phyloP scores from a whole-genome alignment of 495 filamentous ascomycete species.

The Penicillium dipodomyicola region DNA sequence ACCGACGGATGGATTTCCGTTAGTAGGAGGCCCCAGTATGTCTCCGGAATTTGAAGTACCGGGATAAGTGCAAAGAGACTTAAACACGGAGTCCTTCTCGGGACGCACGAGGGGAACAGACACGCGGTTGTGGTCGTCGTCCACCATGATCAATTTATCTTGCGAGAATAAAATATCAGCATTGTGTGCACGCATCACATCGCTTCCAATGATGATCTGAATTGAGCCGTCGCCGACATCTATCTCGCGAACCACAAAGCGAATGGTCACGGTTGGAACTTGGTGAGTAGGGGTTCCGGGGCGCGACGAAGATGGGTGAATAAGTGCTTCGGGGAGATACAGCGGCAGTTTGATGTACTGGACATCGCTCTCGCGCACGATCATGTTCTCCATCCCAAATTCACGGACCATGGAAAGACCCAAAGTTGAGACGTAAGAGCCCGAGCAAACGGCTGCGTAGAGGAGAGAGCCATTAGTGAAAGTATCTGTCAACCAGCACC shows the following conservation, averaged over 20 bases:
- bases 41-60: slow-evolving; percentile 34
- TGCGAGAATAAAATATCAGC: slow-evolving; percentile 92
- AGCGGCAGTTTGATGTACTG: slow-evolving; percentile 72
- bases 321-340: slow-evolving; percentile 85
- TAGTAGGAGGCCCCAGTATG: slow-evolving; percentile 9
- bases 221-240: slow-evolving; percentile 55
- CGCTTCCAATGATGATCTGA: slow-evolving; percentile 82
- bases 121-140: slow-evolving; percentile 84
- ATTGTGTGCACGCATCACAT: slow-evolving; percentile 79
- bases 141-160: slow-evolving; percentile 80
- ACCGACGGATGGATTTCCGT: slow-evolving; percentile 25
- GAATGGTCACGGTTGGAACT: slow-evolving; percentile 72
- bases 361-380: slow-evolving; percentile 62
- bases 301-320: slow-evolving; percentile 70
- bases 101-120: slow-evolving; percentile 89
- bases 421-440: slow-evolving; percentile 80
- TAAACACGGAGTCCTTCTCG: slow-evolving; percentile 82
- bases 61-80: slow-evolving; percentile 59
- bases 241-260: slow-evolving; percentile 68
- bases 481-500: slow-evolving; percentile 86
- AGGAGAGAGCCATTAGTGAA: slow-evolving; percentile 84
- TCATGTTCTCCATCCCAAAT: slow-evolving; percentile 64
- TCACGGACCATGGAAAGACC: slow-evolving; percentile 69
- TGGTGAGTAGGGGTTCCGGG: slow-evolving; percentile 72
- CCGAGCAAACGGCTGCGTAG: slow-evolving; percentile 90